A percentile compares a stretch with the other conserved stretches of the same genome.
phyloP scores from a whole-genome alignment of 768 basidiomycete genomes.

The Boletus tomentosulus region DNA sequence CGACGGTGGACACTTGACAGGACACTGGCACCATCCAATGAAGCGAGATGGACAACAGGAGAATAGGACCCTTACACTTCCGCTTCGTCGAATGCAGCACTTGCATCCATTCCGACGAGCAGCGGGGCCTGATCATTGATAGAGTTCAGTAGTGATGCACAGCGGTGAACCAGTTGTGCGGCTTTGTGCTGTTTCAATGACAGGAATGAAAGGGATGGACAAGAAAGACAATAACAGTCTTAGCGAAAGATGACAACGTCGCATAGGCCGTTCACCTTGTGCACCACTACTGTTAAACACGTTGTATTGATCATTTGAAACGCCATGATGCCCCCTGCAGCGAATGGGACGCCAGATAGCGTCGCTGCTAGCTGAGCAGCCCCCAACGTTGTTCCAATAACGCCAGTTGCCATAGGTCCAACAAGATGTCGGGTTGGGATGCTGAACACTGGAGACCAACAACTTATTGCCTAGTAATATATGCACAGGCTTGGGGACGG shows the following conservation, averaged over 20 bases:
- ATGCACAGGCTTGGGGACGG: neutral
- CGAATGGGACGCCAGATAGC: conserved; percentile 43
- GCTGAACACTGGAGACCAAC: neutral
- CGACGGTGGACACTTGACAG: conserved; percentile 38
- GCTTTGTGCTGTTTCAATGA: conserved; percentile 37
- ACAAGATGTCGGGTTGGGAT: neutral
- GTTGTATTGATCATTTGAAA: conserved; percentile 42
- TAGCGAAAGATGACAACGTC: neutral
- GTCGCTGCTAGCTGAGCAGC: conserved; percentile 42
- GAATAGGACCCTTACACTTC: conserved; percentile 34
- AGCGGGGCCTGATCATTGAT: conserved; percentile 38
- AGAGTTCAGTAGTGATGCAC: conserved; percentile 35
- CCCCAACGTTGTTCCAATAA: conserved; percentile 19
- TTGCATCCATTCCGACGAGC: conserved; percentile 39
- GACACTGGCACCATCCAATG: conserved; percentile 29
- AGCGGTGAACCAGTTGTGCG: conserved; percentile 40
- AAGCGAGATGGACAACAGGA: neutral
- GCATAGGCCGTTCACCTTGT: conserved; percentile 40
- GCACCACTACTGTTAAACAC: conserved; percentile 44
- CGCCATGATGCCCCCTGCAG: conserved; percentile 39
- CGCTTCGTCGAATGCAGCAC: conserved; percentile 40
- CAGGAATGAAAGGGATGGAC: neutral
- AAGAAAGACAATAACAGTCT: neutral
- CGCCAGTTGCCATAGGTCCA: conserved; percentile 14
- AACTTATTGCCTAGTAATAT: conserved; percentile 4